A percentile compares a stretch with the other conserved stretches of the same genome.
These are phyloP conservation scores for Blastocystis sp. DNA, from an alignment of 352 stramenopile species.

Conservation along the genomic window DNA sequence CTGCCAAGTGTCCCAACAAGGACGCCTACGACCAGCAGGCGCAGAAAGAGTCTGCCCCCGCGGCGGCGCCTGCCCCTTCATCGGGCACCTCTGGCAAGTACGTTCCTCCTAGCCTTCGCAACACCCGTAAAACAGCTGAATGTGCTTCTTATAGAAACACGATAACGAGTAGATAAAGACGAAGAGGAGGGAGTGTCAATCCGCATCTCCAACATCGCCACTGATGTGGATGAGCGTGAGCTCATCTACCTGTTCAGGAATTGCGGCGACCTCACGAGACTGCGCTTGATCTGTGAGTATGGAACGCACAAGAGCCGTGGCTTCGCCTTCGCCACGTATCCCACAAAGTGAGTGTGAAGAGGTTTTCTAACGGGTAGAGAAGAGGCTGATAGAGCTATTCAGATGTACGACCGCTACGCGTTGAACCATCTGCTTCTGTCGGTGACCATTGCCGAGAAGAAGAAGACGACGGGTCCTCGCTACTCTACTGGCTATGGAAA, in stretches of 20 bases:
- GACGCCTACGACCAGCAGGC: background rate
- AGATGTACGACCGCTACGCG: slow-evolving; percentile 40
- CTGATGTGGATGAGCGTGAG: background rate
- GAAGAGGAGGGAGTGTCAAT: slow-evolving; percentile 1
- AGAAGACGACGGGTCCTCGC: background rate
- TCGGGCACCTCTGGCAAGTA: background rate
- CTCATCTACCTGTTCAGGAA: background rate
- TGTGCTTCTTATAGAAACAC: background rate
- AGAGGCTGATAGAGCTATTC: background rate
- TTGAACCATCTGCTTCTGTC: slow-evolving; percentile 43
- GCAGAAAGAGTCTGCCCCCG: background rate
- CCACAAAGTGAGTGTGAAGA: background rate
- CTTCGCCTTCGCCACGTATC: slow-evolving; percentile 15
- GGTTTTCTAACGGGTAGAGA: background rate
- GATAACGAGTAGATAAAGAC: slow-evolving; percentile 5
- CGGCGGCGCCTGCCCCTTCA: background rate
- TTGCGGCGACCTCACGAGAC: background rate
- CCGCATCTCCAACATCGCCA: slow-evolving; percentile 1
- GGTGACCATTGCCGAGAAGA: slow-evolving; percentile 21
- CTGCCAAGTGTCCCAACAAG: slow-evolving; percentile 6
- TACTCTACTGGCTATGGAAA: slow-evolving; percentile 23
- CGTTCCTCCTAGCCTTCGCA: slow-evolving; percentile 1
- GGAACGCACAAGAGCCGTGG: slow-evolving; percentile 28
- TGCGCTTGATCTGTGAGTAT: background rate
- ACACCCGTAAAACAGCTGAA: background rate